Evolutionary conservation across 2,329 filamentous ascomycete species (phyloP).

Genomic region (Ophioceras dolichostomum): DNA sequence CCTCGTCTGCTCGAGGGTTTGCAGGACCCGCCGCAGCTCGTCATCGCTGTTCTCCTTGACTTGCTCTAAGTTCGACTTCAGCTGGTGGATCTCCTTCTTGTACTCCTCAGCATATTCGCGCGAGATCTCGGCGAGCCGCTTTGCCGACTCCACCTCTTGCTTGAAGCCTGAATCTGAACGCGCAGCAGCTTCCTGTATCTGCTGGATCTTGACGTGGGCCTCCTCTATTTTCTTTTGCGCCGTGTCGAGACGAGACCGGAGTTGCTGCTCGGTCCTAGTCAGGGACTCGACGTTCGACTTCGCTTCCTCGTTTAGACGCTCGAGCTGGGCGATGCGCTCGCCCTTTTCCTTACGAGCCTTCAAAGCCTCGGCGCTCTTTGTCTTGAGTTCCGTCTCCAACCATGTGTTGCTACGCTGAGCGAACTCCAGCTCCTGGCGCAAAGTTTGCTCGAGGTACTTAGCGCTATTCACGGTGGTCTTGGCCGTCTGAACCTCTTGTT

Average conservation of each 20-base stretch:
- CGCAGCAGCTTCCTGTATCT: conserved; percentile 71
- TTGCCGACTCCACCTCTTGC: conserved; percentile 71
- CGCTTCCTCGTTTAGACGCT: conserved; percentile 79
- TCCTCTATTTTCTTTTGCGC: conserved; percentile 82
- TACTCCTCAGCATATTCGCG: conserved; percentile 3
- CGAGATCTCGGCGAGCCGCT: conserved; percentile 63
- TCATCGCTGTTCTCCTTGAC: conserved; percentile 56
- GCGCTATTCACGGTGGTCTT: conserved; percentile 69
- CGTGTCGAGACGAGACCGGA: conserved; percentile 72
- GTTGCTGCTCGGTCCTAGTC: conserved; percentile 65
- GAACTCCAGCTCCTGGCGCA: conserved; percentile 83
- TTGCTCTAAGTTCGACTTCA: conserved; percentile 56
- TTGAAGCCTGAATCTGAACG: conserved; percentile 77
- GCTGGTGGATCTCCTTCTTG: conserved; percentile 54
- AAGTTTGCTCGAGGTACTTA: conserved; percentile 80
- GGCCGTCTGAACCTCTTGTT: conserved; percentile 73
- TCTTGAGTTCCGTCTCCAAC: conserved; percentile 85
- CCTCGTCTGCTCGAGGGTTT: conserved; percentile 44
- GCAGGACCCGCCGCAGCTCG: conserved; percentile 39
- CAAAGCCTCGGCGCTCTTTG: conserved; percentile 73
- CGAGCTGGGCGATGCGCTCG: conserved; percentile 74
- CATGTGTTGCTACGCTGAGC: conserved; percentile 86
- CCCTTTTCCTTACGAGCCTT: conserved; percentile 94
- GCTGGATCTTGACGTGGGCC: conserved; percentile 66
- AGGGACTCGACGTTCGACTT: conserved; percentile 65